Evolutionary conservation across 2,329 filamentous ascomycete genomes (phyloP).

Genomic region (Fusarium nodosum): DNA sequence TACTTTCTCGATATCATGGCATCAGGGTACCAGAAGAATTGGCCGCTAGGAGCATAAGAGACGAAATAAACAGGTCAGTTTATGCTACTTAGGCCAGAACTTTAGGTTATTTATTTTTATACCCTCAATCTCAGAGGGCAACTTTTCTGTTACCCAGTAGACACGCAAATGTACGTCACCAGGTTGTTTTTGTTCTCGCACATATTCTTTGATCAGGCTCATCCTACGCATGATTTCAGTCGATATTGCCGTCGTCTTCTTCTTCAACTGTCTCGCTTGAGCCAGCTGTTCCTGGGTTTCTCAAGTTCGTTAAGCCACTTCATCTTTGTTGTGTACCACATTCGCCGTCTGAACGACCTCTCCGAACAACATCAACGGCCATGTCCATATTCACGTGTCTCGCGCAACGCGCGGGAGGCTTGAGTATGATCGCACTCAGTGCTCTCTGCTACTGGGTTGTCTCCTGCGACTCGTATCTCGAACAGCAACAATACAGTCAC

Average conservation of each 20-base stretch:
- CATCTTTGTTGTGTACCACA: neutral
- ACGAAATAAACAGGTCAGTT: too few relatives aligned
- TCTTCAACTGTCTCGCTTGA: neutral
- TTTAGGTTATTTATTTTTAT: too few relatives aligned
- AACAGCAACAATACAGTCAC: slow-evolving; percentile 61
- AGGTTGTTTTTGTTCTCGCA: slow-evolving; percentile 5
- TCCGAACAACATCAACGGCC: slow-evolving; percentile 6
- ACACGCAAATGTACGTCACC: neutral
- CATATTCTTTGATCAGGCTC: neutral
- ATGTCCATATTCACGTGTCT: slow-evolving; percentile 70
- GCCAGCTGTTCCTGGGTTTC: slow-evolving; percentile 13
- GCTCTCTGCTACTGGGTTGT: slow-evolving; percentile 69
- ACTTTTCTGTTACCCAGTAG: too few relatives aligned
- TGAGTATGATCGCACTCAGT: slow-evolving; percentile 66
- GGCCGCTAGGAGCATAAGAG: too few relatives aligned
- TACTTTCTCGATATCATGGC: neutral
- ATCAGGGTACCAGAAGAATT: too few relatives aligned
- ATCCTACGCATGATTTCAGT: neutral
- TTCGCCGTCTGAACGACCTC: slow-evolving; percentile 1
- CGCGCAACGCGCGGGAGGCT: slow-evolving; percentile 66
- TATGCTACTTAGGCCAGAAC: too few relatives aligned
- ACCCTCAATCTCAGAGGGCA: too few relatives aligned
- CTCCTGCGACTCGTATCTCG: slow-evolving; percentile 61
- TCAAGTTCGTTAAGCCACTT: neutral
- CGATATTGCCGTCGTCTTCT: neutral